Conservation (phyloP, 1,284 basidiomycete genomes). For the Ceratobasidium sp. region DNA sequence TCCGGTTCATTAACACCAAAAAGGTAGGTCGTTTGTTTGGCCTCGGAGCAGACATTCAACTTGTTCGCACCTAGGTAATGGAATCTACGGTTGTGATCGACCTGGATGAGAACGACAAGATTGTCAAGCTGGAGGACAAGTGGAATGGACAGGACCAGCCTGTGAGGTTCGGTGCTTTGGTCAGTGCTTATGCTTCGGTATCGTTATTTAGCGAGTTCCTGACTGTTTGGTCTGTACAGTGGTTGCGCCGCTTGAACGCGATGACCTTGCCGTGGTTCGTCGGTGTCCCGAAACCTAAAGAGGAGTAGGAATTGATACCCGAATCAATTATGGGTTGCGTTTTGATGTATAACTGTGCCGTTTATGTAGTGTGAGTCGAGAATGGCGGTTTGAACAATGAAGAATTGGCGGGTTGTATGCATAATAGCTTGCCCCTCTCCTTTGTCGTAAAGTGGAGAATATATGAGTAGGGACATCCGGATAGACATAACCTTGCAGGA, state of each 20-base stretch:
- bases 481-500: no score
- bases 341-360: no score
- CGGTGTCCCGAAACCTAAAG: constrained; percentile 46
- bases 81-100: constrained; percentile 74
- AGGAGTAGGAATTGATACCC: not conserved
- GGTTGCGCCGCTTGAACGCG: constrained; percentile 66
- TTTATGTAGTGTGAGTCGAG: no score
- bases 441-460: no score
- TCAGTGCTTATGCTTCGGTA: constrained; percentile 33
- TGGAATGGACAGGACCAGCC: constrained; percentile 72
- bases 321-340: no score
- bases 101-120: constrained; percentile 72
- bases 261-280: constrained; percentile 61
- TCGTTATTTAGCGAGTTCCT: not conserved
- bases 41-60: constrained; percentile 52
- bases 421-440: no score
- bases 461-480: no score
- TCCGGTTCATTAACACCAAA: constrained; percentile 65
- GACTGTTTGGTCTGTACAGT: constrained; percentile 42
- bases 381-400: no score
- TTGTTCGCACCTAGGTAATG: constrained; percentile 58
- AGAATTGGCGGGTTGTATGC: no score
- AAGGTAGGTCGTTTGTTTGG: constrained; percentile 59
- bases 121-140: constrained; percentile 70
- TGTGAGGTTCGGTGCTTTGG: constrained; percentile 62